Conservation (phyloP, 2,329 filamentous ascomycete genomes). For the Cladosporium sp. region DNA sequence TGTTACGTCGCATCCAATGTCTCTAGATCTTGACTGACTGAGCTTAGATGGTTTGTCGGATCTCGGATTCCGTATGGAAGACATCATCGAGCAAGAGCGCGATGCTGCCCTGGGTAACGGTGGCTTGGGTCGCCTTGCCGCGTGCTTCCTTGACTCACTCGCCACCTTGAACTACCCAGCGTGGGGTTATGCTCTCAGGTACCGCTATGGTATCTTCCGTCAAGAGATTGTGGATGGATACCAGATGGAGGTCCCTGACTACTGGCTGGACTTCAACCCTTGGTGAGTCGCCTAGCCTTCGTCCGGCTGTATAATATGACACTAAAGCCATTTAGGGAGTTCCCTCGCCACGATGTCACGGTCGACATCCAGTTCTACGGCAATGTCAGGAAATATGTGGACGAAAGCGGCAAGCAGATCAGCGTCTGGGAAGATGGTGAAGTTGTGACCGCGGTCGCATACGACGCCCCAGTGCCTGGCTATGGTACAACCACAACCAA, state of each 20-base stretch:
- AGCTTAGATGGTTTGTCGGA: constrained; percentile 67
- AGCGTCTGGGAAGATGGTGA: constrained; percentile 89
- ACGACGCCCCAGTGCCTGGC: constrained; percentile 82
- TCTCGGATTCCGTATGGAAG: constrained; percentile 94
- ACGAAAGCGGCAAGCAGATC: constrained; percentile 67
- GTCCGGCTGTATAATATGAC: background rate
- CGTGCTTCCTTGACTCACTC: constrained; percentile 94
- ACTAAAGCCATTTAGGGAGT: constrained; percentile 51
- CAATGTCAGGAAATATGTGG: constrained; percentile 67
- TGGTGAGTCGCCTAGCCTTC: constrained; percentile 49
- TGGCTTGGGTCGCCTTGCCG: constrained; percentile 87
- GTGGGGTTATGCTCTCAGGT: constrained; percentile 94
- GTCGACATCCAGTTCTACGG: constrained; percentile 98
- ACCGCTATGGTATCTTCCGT: constrained; percentile 95
- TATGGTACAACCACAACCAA: constrained; percentile 89
- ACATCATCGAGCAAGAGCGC: constrained; percentile 90
- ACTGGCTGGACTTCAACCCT: constrained; percentile 98
- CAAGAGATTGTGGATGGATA: constrained; percentile 98
- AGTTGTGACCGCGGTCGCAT: constrained; percentile 85
- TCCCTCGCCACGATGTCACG: constrained; percentile 88
- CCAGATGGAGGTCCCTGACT: constrained; percentile 96
- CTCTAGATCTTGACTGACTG: background rate
- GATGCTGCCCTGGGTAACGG: constrained; percentile 96
- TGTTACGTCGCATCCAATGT: background rate
- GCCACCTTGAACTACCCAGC: constrained; percentile 92